These are phyloP conservation scores for Gryganskiella cystojenkinii DNA, from an alignment of 192 early-diverging fungal genomes.

Conservation along the genomic window DNA sequence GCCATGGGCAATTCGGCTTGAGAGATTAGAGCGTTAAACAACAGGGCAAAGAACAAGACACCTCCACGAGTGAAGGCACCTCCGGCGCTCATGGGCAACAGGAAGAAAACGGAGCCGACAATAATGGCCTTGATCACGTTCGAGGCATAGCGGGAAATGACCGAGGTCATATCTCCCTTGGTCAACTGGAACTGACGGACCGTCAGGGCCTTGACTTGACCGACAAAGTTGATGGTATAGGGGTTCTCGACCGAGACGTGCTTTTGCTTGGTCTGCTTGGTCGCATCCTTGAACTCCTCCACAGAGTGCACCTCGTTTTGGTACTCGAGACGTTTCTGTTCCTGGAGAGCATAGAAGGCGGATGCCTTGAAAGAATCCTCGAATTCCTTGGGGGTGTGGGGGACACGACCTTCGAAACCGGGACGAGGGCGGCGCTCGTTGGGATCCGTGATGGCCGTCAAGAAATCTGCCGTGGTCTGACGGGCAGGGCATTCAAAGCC, in stretches of 20 bases:
- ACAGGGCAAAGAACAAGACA: slow-evolving; percentile 73
- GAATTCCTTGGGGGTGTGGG: slow-evolving; percentile 71
- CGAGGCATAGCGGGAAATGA: slow-evolving; percentile 62
- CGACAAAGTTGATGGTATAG: slow-evolving; percentile 72
- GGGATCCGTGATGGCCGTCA: slow-evolving; percentile 76
- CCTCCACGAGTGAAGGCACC: slow-evolving; percentile 87
- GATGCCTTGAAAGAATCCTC: slow-evolving; percentile 65
- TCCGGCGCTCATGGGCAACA: slow-evolving; percentile 60
- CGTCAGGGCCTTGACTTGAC: slow-evolving; percentile 69
- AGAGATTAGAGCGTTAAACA: slow-evolving; percentile 66
- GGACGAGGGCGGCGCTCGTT: slow-evolving; percentile 61
- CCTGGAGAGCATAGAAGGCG: slow-evolving; percentile 46
- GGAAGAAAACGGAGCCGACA: slow-evolving; percentile 77
- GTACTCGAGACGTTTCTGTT: slow-evolving; percentile 57
- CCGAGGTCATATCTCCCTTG: slow-evolving; percentile 59
- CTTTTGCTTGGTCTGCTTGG: slow-evolving; percentile 67
- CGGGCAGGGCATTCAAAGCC: slow-evolving; percentile 72
- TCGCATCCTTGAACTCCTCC: slow-evolving; percentile 57
- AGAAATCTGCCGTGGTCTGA: slow-evolving; percentile 77
- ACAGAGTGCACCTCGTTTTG: slow-evolving; percentile 45
- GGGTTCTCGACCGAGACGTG: slow-evolving; percentile 61
- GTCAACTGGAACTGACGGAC: slow-evolving; percentile 74
- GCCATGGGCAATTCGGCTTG: slow-evolving; percentile 76
- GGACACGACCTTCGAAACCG: slow-evolving; percentile 67
- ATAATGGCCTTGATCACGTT: slow-evolving; percentile 72